Evolutionary conservation across 441 rosid species (phyloP), one percentile per base, ranked within the genome.

Genomic region (Brassica balearica): DNA sequence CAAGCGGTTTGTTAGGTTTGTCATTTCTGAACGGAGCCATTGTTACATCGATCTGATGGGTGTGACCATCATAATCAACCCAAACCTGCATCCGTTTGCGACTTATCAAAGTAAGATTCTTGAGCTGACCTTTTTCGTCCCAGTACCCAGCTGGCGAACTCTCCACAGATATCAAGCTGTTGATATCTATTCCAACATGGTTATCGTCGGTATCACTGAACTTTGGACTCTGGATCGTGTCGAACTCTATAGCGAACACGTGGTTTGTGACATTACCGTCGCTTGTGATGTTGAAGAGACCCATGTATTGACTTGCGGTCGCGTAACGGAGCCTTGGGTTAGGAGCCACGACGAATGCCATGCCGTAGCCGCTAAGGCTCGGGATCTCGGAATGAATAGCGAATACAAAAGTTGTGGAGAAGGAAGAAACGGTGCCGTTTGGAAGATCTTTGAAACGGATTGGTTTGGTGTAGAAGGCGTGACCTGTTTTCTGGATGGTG

Each of bases 61-160:
- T 64, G 12, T 2, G 36, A 0, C 86, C 82, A 79, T 93, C 89
- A 71, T 89, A 93, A 71, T 89, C 92, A 53, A 91, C 71, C 97
- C 98, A 93, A 25, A 76, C 94, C 51, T 80, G 84, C 71, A 89
- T 82, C 12, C 67, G 62, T 0, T 68, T 77, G 5, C 91, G 74
- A 63, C 85, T 78, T 53, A 82, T 83, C 76, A 93, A 88, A 66
- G 36, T 78, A 10, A 93, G 81, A 66, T 87, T 80, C 20, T 9
- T 23, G 22, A 82, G 82, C 73, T 80, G 85, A 4, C 73, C 65
- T 4, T 63, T 68, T 48, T 64, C 70, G 17, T 23, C 22, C 72
- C 77, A 60, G 17, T 56, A 56, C 12, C 61, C 61, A 56, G 61
- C 61, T 7, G 23, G 61, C 12, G 61, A 56, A 17, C 61, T 56